Conservation (phyloP, 371 early-diverging fungal species). For the Mucor velutinosus region DNA sequence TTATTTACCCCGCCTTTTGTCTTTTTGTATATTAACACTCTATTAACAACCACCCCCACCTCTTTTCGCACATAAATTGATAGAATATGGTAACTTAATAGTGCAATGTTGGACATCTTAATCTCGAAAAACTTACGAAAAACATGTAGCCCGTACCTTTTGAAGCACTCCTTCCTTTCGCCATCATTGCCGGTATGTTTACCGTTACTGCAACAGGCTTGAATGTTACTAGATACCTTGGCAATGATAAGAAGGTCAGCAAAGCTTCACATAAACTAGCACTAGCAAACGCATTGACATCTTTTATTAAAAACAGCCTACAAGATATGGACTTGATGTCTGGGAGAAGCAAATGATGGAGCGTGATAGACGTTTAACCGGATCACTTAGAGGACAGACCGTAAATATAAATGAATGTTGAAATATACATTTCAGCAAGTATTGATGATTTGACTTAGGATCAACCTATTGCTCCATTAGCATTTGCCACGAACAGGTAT, state of each 20-base stretch:
- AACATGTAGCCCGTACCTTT: slow-evolving; percentile 54
- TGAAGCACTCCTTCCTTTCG: slow-evolving; percentile 53
- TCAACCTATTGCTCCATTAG: slow-evolving; percentile 43
- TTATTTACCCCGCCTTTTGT: slow-evolving; percentile 6
- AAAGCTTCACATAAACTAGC: neutral
- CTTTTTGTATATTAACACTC: slow-evolving; percentile 5
- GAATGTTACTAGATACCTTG: slow-evolving; percentile 37
- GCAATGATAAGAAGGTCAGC: slow-evolving; percentile 48
- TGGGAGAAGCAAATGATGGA: slow-evolving; percentile 61
- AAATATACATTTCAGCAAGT: neutral
- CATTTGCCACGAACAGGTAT: slow-evolving; percentile 52
- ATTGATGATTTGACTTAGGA: slow-evolving; percentile 22
- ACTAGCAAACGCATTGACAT: neutral
- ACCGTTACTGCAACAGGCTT: slow-evolving; percentile 45
- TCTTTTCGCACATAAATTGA: slow-evolving; percentile 6
- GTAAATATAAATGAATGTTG: slow-evolving; percentile 23
- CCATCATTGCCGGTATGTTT: slow-evolving; percentile 46
- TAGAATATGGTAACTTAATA: slow-evolving; percentile 1
- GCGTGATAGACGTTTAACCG: slow-evolving; percentile 57
- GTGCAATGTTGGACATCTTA: neutral
- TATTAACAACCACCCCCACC: slow-evolving; percentile 10
- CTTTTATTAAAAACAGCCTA: slow-evolving; percentile 11
- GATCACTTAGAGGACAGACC: slow-evolving; percentile 51
- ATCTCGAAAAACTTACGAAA: neutral
- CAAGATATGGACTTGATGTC: slow-evolving; percentile 36